Base-by-base conservation (phyloP, 805 yeast species). In the Starmerella asiatica region DNA sequence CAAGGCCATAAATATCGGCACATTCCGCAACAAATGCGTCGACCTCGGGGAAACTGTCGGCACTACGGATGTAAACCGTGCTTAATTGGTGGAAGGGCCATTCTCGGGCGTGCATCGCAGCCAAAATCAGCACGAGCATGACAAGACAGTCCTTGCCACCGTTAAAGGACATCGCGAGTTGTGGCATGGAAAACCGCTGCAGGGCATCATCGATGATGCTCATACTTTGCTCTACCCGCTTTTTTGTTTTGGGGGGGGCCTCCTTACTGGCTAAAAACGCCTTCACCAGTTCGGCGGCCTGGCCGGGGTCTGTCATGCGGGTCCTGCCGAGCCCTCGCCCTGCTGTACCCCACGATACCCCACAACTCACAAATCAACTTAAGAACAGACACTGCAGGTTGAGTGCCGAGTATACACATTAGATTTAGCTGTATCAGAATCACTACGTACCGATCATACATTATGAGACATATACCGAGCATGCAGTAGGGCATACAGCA, bases 101-200 rank as follows among this genome's bases (percentile, higher is more conserved):
- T 11, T 23, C 9, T 11, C 26, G 26, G 9, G 7, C 20, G 32
- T 48, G 26, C 16, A 39, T 59, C 62, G 18, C 71, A 1, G 91
- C 77, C 37, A 86, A 60, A 39, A 82, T 73, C 4, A 91, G 54
- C 14, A 84, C 64, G 40, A 91, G 67, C 79, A 88, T 75, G 24
- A 86, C 96, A 34, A 86, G 71, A 53, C 97, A 91, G 61, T 91
- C 98, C 55, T 91, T 91, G 1, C 98, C 98, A 9, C 98, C 98
- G 56, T 91, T 91, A 58, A 79, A 91, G 2, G 94, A 80, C 12
- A 91, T 66, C 0, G 96, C 79, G 12, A 59, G 45, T 32, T 57
- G 49, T 2, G 47, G 45, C 7, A 32, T 23, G 2, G 32, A n/a
- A 41, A 19, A 52, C 32, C 43, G 40, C 12, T 36, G 29, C 15